Conservation (phyloP, 1,139 yeast species). For the Meyerozyma elateridarum region DNA sequence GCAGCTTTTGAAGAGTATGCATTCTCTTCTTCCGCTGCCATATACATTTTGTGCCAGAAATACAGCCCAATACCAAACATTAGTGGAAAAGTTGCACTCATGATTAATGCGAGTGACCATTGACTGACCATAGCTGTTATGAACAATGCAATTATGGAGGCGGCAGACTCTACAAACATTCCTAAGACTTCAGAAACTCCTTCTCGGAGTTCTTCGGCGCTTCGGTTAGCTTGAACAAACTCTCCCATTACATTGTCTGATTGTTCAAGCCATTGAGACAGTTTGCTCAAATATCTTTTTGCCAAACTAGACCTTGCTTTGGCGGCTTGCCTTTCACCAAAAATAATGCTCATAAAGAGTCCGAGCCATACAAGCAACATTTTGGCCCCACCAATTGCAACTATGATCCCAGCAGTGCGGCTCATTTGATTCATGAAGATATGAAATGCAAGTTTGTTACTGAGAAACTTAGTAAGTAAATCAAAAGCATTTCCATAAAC, state of each 20-base stretch:
- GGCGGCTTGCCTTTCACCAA: conserved; percentile 69
- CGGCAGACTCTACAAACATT: conserved; percentile 45
- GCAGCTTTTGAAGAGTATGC: conserved; percentile 51
- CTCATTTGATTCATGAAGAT: conserved; percentile 42
- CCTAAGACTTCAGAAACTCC: conserved; percentile 71
- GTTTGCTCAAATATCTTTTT: conserved; percentile 29
- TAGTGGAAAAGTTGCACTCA: conserved; percentile 68
- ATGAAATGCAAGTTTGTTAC: conserved; percentile 2
- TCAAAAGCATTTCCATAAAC: conserved; percentile 3
- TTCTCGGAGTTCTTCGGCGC: conserved; percentile 71
- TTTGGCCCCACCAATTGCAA: conserved; percentile 53
- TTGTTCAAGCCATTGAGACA: conserved; percentile 57
- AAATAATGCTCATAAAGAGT: conserved; percentile 56
- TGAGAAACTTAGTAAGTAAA: conserved; percentile 6
- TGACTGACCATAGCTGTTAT: conserved; percentile 70
- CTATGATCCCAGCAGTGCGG: conserved; percentile 47
- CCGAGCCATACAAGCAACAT: conserved; percentile 52
- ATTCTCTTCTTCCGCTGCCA: conserved; percentile 56
- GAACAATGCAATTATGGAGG: conserved; percentile 52
- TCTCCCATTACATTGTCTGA: conserved; percentile 55
- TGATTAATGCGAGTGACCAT: conserved; percentile 79
- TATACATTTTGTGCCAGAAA: conserved; percentile 50
- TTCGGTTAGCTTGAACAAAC: conserved; percentile 61
- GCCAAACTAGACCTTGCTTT: conserved; percentile 49
- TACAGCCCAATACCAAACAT: conserved; percentile 46